phyloP scores from a whole-genome alignment of 192 early-diverging fungal genomes.

The Rhizoclosmatium globosum region DNA sequence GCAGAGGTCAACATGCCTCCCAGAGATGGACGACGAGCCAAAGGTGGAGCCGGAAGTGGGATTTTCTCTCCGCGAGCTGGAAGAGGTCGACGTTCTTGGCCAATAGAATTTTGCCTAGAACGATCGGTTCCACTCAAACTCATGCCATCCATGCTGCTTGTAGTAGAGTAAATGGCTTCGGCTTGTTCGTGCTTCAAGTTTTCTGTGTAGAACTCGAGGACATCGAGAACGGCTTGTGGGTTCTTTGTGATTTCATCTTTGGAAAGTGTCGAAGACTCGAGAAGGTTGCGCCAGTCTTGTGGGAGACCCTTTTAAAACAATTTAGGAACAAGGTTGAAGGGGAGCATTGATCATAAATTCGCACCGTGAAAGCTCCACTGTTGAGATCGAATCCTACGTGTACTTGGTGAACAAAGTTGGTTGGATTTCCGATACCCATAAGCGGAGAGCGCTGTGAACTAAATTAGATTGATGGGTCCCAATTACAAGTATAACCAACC shows the following conservation, averaged over 20 bases:
- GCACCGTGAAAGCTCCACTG: slow-evolving; percentile 59
- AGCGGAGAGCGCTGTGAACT: slow-evolving; percentile 72
- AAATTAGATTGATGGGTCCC: background rate
- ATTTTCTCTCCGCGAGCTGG: background rate
- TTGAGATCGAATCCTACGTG: slow-evolving; percentile 69
- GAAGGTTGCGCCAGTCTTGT: slow-evolving; percentile 91
- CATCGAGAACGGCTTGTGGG: slow-evolving; percentile 97
- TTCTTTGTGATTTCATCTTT: slow-evolving; percentile 98
- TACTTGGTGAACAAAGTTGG: slow-evolving; percentile 88
- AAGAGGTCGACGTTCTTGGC: slow-evolving; percentile 2
- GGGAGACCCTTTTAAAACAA: slow-evolving; percentile 78
- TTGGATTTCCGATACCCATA: slow-evolving; percentile 78
- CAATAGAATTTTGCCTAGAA: background rate
- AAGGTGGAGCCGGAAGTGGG: background rate
- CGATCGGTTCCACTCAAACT: background rate
- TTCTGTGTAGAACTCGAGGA: slow-evolving; percentile 98
- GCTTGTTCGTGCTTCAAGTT: slow-evolving; percentile 55
- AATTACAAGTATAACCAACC: slow-evolving; percentile 45
- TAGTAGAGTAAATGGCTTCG: slow-evolving; percentile 26
- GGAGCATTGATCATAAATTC: background rate
- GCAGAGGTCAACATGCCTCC: background rate
- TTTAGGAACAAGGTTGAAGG: slow-evolving; percentile 2
- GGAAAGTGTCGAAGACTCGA: slow-evolving; percentile 94
- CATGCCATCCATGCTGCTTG: slow-evolving; percentile 12
- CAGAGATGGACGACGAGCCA: background rate